phyloP scores from a whole-genome alignment of 495 filamentous ascomycete genomes.

The Penicillium bovifimosum region DNA sequence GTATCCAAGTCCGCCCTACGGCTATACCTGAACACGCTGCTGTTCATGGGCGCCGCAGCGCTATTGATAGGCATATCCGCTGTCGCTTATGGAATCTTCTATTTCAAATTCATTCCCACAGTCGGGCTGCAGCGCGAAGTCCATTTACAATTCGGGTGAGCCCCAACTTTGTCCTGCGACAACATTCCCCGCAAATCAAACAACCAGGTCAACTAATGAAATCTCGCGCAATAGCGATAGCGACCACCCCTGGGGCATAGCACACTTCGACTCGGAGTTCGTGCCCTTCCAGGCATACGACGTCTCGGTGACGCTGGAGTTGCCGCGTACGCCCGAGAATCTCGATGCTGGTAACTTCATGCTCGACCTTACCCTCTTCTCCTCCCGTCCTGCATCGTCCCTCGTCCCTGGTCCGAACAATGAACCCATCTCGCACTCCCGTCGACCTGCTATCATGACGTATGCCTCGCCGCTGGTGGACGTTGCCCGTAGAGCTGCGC shows the following conservation, averaged over 20 bases:
- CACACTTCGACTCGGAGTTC: conserved; percentile 35
- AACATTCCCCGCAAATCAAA: background rate
- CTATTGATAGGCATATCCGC: conserved; percentile 58
- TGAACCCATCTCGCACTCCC: conserved; percentile 38
- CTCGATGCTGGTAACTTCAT: conserved; percentile 81
- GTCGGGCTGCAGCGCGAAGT: conserved; percentile 58
- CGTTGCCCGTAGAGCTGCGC: conserved; percentile 40
- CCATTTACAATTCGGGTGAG: conserved; percentile 77
- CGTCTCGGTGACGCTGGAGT: conserved; percentile 65
- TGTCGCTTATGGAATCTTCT: conserved; percentile 70
- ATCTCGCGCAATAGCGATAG: conserved; percentile 23
- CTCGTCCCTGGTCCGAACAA: conserved; percentile 17
- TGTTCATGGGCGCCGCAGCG: conserved; percentile 54
- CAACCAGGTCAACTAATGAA: background rate
- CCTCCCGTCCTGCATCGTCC: conserved; percentile 31
- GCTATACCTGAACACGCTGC: conserved; percentile 64
- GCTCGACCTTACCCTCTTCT: conserved; percentile 67
- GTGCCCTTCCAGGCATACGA: conserved; percentile 51
- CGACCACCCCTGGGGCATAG: conserved; percentile 42
- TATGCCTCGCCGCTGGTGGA: conserved; percentile 59
- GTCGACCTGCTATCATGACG: conserved; percentile 61
- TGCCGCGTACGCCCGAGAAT: conserved; percentile 56
- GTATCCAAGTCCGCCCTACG: conserved; percentile 62
- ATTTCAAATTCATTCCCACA: conserved; percentile 75
- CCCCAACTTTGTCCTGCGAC: background rate